Evolutionary conservation across 495 filamentous ascomycete genomes (phyloP), one percentile per base, ranked within the genome.

Genomic region (Talaromyces proteolyticus): DNA sequence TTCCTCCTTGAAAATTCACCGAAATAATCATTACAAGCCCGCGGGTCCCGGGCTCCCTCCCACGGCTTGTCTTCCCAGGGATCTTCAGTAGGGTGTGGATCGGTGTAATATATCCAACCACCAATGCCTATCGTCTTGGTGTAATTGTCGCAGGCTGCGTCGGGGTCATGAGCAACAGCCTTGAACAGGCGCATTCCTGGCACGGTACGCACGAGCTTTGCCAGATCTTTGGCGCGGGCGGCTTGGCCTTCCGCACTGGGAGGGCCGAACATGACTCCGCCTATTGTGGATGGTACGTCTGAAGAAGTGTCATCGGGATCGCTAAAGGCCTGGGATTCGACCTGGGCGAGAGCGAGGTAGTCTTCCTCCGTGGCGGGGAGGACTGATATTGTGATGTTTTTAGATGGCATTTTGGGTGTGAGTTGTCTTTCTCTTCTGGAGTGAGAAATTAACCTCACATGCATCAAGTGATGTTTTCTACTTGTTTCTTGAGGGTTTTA

Each of bases 11-110:
- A 16, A 4, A 51, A 51, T 37, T 29, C 22, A 10, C 44, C 52
- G 24, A 55, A 48, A 36, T 52, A 54, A 5, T 55, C 45, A 40
- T 53, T 38, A 39, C 22, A 53, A 3, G 26, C 46, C 39, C 7
- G n/a, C 17, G 51, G 51, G 43, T 21, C 29, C 22, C 19, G 19
- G 21, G 38, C 19, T 4, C n/a, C 11, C 14, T 43, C 42, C 42
- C 40, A 50, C 44, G 53, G 37, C 12, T 42, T 44, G 25, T 47
- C 44, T 37, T 51, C 44, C 53, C 43, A 42, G 17, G 37, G 34
- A 26, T 29, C 40, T 22, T 50, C 16, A 21, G 19, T 39, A 0
- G 53, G 23, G 39, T 18, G 36, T 6, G 40, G 47, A 5, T 55
- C 48, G 11, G 29, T 21, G 19, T 44, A 50, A 18, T 40, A 51